A percentile compares a stretch with the other conserved stretches of the same genome.
Evolutionary conservation across 2,329 filamentous ascomycete species (phyloP).

Genomic region (Lachnellula arida): DNA sequence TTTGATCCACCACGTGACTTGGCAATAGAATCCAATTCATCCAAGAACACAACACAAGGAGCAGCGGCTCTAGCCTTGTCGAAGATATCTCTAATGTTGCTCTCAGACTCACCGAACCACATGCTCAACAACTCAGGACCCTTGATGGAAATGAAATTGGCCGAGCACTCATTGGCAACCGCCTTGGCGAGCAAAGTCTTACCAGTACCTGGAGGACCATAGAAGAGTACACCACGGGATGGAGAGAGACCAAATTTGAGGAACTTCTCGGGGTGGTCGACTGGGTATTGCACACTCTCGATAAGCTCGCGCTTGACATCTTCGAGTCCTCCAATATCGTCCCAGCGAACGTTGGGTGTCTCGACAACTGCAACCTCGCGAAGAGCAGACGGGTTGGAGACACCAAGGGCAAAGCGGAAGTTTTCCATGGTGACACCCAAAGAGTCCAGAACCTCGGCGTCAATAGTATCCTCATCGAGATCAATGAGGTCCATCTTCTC

Average conservation of each 20-base stretch:
- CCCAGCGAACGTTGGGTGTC: constrained; percentile 98
- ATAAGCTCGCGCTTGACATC: constrained; percentile 99
- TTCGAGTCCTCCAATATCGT: constrained; percentile 98
- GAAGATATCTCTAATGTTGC: constrained; percentile 99
- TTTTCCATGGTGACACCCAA: constrained; percentile 99
- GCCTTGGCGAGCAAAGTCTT: constrained; percentile 99
- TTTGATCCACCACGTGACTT: constrained; percentile 97
- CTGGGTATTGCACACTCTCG: constrained; percentile 97
- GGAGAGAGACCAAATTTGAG: constrained; percentile 99
- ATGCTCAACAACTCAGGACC: constrained; percentile 96
- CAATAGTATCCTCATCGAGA: constrained; percentile 97
- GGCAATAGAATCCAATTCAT: constrained; percentile 97
- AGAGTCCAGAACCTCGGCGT: constrained; percentile 96
- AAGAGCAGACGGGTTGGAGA: constrained; percentile 97
- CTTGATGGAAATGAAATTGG: constrained; percentile 99
- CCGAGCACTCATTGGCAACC: constrained; percentile 97
- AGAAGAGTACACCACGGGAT: constrained; percentile 97
- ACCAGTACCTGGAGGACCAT: constrained; percentile 98
- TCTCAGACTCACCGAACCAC: constrained; percentile 99
- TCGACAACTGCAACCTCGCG: constrained; percentile 99
- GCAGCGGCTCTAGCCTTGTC: constrained; percentile 98
- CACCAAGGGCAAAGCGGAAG: constrained; percentile 97
- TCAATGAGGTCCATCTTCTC: constrained; percentile 99
- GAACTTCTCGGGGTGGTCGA: constrained; percentile 99
- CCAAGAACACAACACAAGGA: constrained; percentile 97